Base-by-base conservation (phyloP, 2,329 filamentous ascomycete genomes). In the Ophidiomyces ophidiicola region DNA sequence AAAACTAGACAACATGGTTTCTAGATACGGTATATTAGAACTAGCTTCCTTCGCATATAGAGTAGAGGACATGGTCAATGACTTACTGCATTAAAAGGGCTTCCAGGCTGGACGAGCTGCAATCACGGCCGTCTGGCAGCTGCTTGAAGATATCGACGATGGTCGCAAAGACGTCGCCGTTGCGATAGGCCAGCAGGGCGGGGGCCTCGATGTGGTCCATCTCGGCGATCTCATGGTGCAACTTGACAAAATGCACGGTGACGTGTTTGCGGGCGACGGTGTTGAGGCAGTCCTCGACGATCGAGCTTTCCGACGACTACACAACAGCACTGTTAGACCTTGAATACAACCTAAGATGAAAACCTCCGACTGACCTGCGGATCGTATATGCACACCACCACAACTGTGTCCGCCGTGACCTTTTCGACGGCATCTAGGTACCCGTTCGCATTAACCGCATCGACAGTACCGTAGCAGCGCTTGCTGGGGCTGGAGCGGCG, bases 371-470 rank as follows among this genome's bases (percentile, higher is more conserved):
- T 11, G 8, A 48, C 46, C 26, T 82, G 73, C 45, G 82, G 74
- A 55, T 94, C 86, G 59, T 86, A 90, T 48, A 98, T 86, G 63
- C 88, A 92, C 19, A 98, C 90, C 2, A 94, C 81, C 1, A 96
- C 87, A 3, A 82, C 73, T 0, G 84, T 88, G 32, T 88, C 82
- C 33, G 78, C 64, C 26, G 77, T 70, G 3, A 88, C 84, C 62
- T 85, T 90, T 64, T 98, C 90, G 50, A 96, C 85, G 40, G 88
- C 87, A 60, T 96, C 87, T n/a, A 98, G 72, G 53, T 93, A 98
- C 12, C 87, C 90, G 47, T 81, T 68, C 5, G 85, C 88, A 66
- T 96, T 87, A 1, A 96, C 90, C 43, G 76, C 72, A 45, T 87
- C 80, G 46, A 96, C 66, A 8, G 72, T 74, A 15, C 90, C 90